Conservation (phyloP, 257 asterid genomes). For the Solanum stenotomum region DNA sequence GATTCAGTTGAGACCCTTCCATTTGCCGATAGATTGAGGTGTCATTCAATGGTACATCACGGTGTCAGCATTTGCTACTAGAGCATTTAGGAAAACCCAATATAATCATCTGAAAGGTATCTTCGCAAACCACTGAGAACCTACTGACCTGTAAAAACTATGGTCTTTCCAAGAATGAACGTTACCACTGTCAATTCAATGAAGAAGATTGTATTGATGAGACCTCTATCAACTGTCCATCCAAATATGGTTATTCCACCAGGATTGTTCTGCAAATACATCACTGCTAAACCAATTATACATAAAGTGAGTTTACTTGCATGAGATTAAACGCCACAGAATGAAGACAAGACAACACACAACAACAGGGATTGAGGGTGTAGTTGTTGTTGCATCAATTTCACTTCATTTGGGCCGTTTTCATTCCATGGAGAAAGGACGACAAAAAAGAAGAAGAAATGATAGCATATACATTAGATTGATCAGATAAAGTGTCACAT, state of each 20-base stretch:
- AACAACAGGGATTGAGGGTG: background rate
- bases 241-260: slow-evolving; percentile 84
- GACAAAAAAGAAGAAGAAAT: background rate
- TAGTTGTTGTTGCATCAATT: background rate
- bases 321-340: background rate
- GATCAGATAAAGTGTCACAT: background rate
- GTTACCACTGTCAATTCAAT: slow-evolving; percentile 53
- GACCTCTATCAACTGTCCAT: slow-evolving; percentile 80
- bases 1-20: background rate
- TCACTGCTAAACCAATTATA: slow-evolving; percentile 36
- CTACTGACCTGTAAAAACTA: slow-evolving; percentile 18
- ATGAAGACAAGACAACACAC: background rate
- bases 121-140: background rate
- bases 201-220: slow-evolving; percentile 75
- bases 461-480: background rate
- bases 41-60: background rate
- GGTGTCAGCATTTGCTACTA: background rate
- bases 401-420: background rate
- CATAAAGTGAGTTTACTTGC: background rate
- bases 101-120: background rate
- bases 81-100: background rate
- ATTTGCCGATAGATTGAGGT: background rate
- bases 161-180: slow-evolving; percentile 67
- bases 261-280: slow-evolving; percentile 71
- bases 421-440: background rate